Conservation (phyloP, 1,139 yeast genomes). For the Candida dubliniensis region DNA sequence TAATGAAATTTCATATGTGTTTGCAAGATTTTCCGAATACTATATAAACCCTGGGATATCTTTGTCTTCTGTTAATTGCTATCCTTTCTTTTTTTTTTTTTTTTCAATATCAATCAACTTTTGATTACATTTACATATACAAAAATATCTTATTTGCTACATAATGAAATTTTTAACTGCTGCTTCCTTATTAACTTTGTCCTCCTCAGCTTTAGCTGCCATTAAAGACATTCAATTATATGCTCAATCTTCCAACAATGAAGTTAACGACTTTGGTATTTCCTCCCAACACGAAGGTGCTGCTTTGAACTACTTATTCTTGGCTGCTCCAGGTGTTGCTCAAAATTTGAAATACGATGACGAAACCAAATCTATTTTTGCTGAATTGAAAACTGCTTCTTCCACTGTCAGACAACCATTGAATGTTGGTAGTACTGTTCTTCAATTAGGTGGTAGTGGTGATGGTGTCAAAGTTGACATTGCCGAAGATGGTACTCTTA, state of each 20-base stretch:
- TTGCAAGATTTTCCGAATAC: no score
- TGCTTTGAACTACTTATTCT: conserved; percentile 48
- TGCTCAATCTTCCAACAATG: conserved; percentile 23
- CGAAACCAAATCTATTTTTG: conserved; percentile 46
- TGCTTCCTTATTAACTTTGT: conserved; percentile 18
- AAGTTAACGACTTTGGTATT: conserved; percentile 29
- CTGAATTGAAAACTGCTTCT: conserved; percentile 14
- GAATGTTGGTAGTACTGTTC: conserved; percentile 9
- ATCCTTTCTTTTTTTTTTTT: no score
- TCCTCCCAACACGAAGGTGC: conserved; percentile 54
- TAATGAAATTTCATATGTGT: no score
- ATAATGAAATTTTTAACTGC: conserved; percentile 21
- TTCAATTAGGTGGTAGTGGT: conserved; percentile 19
- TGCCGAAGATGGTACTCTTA: conserved; percentile 24
- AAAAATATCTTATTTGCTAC: no score
- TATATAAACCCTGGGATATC: no score
- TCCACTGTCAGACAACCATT: conserved; percentile 6
- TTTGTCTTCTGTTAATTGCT: no score
- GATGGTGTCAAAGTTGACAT: conserved; percentile 15
- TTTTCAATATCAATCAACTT: no score
- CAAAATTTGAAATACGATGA: conserved; percentile 50
- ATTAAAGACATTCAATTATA: conserved; percentile 17
- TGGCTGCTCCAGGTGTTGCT: conserved; percentile 16
- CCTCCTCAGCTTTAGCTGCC: conserved; percentile 24
- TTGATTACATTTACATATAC: no score